phyloP scores from a whole-genome alignment of 2,329 filamentous ascomycete genomes.

The Stemphylium lycopersici region DNA sequence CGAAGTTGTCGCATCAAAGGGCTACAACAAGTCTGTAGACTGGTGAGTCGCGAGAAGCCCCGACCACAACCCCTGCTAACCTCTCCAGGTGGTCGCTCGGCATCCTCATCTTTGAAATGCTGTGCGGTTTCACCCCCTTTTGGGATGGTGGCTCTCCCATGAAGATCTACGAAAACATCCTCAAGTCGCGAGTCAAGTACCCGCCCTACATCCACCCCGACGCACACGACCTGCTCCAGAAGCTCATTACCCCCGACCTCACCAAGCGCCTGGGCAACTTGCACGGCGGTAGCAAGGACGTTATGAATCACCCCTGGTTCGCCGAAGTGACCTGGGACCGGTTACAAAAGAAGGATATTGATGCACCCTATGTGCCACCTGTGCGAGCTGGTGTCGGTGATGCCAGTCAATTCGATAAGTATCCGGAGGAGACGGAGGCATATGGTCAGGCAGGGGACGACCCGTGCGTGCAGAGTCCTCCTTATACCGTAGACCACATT shows the following conservation, averaged over 20 bases:
- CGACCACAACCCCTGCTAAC: slow-evolving; percentile 12
- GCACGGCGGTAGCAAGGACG: slow-evolving; percentile 86
- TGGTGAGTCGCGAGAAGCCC: slow-evolving; percentile 68
- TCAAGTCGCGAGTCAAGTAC: slow-evolving; percentile 95
- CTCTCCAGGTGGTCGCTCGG: slow-evolving; percentile 88
- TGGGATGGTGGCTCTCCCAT: slow-evolving; percentile 98
- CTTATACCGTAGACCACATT: slow-evolving; percentile 32
- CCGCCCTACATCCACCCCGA: slow-evolving; percentile 94
- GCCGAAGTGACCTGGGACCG: slow-evolving; percentile 97
- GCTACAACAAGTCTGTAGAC: slow-evolving; percentile 99
- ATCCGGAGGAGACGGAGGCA: slow-evolving; percentile 93
- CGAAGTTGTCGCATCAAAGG: slow-evolving; percentile 98
- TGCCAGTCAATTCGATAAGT: slow-evolving; percentile 96
- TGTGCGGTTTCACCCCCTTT: slow-evolving; percentile 98
- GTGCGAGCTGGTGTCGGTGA: slow-evolving; percentile 93
- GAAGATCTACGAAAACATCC: slow-evolving; percentile 99
- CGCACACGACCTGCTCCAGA: slow-evolving; percentile 88
- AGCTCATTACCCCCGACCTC: slow-evolving; percentile 91
- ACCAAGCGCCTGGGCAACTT: slow-evolving; percentile 95
- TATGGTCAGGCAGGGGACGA: slow-evolving; percentile 83
- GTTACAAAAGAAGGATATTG: slow-evolving; percentile 92
- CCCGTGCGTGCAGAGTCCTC: slow-evolving; percentile 69
- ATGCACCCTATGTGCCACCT: slow-evolving; percentile 95
- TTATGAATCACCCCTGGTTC: slow-evolving; percentile 97
- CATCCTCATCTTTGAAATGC: slow-evolving; percentile 99